Conservation (phyloP, 148 eudicot genomes). For the Rhododendron ferrugineum region DNA sequence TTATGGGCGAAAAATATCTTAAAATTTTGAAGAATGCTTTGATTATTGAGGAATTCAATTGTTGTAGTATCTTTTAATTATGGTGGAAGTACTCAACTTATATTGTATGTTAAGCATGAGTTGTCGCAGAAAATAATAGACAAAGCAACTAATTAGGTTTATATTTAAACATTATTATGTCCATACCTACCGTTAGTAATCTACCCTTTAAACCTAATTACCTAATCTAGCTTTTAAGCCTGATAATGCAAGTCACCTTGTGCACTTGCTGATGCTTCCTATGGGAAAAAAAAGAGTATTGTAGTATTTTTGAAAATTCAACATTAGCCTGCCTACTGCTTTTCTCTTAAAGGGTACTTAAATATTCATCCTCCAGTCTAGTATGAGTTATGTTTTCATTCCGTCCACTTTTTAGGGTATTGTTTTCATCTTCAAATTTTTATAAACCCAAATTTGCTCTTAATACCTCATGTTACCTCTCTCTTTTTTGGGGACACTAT, state of each 20-base stretch:
- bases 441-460: no score
- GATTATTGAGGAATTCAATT: neutral
- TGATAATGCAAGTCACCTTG: neutral
- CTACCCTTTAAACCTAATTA: neutral
- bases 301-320: neutral
- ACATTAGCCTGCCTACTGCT: neutral
- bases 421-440: no score
- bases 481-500: accelerated
- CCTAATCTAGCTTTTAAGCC: neutral
- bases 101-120: neutral
- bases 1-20: neutral
- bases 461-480: no score
- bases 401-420: no score
- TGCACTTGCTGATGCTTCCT: neutral
- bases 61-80: neutral
- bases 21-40: neutral
- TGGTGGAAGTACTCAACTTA: neutral
- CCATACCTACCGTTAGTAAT: slow-evolving; percentile 5
- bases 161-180: neutral
- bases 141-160: neutral
- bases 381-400: no score
- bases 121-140: neutral
- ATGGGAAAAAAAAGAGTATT: neutral
- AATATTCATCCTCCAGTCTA: no score
- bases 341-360: neutral